phyloP scores from a whole-genome alignment of 768 basidiomycete genomes.

The Leucocoprinus sp. region DNA sequence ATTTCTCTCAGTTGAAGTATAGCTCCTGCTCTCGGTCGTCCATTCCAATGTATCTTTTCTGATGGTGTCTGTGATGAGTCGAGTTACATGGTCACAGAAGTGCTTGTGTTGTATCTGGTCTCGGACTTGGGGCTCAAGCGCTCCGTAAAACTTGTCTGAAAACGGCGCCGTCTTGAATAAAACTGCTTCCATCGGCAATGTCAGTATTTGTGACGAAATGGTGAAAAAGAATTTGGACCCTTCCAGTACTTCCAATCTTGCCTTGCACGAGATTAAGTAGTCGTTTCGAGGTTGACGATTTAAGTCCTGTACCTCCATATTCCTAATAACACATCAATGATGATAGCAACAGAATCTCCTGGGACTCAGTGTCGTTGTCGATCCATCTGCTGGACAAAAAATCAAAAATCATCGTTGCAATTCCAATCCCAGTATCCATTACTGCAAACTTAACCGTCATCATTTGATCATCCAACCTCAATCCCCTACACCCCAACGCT shows the following conservation, averaged over 20 bases:
- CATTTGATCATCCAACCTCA: constrained; percentile 71
- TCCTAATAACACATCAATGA: constrained; percentile 41
- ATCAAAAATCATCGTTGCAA: no score
- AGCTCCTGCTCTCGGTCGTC: no score
- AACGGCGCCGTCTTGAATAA: constrained; percentile 80
- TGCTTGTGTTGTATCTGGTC: no score
- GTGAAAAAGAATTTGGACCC: constrained; percentile 98
- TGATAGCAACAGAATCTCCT: no score
- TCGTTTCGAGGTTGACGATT: constrained; percentile 94
- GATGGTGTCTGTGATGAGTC: no score
- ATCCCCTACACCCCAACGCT: constrained; percentile 74
- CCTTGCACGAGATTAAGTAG: constrained; percentile 99
- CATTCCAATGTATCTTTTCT: no score
- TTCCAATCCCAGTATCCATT: constrained; percentile 95
- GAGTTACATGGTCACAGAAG: no score
- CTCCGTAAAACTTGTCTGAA: no score
- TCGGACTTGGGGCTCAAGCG: no score
- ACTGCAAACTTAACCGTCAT: constrained; percentile 97
- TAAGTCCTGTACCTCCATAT: constrained; percentile 95
- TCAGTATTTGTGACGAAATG: constrained; percentile 78
- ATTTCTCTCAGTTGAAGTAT: no score
- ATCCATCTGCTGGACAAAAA: no score
- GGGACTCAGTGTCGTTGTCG: no score
- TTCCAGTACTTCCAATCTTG: constrained; percentile 86
- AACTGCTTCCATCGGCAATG: constrained; percentile 64